Base-by-base conservation (phyloP, 2,329 filamentous ascomycete species). In the Pseudophaeomoniella oleicola region DNA sequence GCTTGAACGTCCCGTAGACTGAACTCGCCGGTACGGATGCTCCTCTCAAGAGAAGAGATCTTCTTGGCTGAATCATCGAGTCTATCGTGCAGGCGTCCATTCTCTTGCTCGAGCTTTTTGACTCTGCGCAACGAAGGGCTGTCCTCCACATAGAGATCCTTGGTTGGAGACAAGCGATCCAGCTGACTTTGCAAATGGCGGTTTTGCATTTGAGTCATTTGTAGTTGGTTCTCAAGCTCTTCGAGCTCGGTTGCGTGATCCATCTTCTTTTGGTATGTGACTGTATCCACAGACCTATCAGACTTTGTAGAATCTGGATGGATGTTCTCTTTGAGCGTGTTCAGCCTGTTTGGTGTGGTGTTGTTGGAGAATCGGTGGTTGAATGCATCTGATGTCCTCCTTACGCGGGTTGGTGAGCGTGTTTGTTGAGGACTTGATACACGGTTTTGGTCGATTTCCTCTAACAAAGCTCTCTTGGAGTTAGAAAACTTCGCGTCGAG, bases 171-270 rank as follows among this genome's bases (percentile, higher is more conserved):
- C 6, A 63, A 63, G 33, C 81, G 75, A 29, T 88, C 81, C 30
- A 94, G 64, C 53, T 94, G 86, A 51, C 75, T 86, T 53, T 94
- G 83, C 4, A 96, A 72, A 50, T 96, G 87, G 19, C 82, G 78
- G 58, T 94, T 94, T 49, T 92, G 83, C 84, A 96, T 94, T 57
- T 94, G 81, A 3, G 81, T 78, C 55, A 96, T 75, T 52, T 96
- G 88, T 36, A 96, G 71, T 54, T 94, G 85, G 54, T 92, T 94
- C 54, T 94, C 88, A 16, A 94, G 69, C 56, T 93, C 78, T 54
- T 96, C 88, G 10, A 94, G 68, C 50, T 96, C 87, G 3, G 84
- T 74, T 50, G 87, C 90, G 41, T 93, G 66, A 53, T 96, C 88
- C 78, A 92, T 88, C 29, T 81, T 78, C 51, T 81, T 85, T 60